These are phyloP conservation scores for Neopestalotiopsis rosae DNA, from an alignment of 2,329 filamentous ascomycete genomes.

Conservation along the genomic window DNA sequence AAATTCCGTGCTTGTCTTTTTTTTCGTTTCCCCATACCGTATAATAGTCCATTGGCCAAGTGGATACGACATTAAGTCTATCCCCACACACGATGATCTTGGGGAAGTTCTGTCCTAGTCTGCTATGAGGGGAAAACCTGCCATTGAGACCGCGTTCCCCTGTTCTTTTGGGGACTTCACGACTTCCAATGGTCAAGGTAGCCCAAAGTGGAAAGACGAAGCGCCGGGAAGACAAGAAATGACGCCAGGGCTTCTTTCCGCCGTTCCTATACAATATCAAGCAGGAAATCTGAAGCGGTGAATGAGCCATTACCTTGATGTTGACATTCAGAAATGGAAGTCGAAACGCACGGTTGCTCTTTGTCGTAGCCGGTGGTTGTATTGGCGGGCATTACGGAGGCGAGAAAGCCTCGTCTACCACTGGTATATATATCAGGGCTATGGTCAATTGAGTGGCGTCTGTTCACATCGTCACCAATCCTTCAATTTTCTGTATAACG, in stretches of 20 bases:
- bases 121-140: neutral
- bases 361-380: neutral
- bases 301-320: neutral
- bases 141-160: neutral
- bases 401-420: neutral
- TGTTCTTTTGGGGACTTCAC: neutral
- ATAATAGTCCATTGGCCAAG: neutral
- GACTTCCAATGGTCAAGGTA: neutral
- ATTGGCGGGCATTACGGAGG: neutral
- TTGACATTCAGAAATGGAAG: neutral
- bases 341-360: neutral
- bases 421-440: neutral
- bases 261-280: neutral
- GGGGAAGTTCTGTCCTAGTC: neutral
- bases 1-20: too few species aligned
- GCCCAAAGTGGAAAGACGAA: neutral
- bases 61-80: neutral
- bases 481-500: neutral
- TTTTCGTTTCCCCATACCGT: neutral
- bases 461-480: neutral
- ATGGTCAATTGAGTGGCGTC: neutral
- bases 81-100: constrained; percentile 1
- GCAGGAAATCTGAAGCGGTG: neutral
- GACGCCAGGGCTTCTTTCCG: neutral
- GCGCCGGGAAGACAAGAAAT: neutral